Evolutionary conservation across 768 basidiomycete species (phyloP), one percentile per base, ranked within the genome.

Genomic region (Hericium erinaceus): DNA sequence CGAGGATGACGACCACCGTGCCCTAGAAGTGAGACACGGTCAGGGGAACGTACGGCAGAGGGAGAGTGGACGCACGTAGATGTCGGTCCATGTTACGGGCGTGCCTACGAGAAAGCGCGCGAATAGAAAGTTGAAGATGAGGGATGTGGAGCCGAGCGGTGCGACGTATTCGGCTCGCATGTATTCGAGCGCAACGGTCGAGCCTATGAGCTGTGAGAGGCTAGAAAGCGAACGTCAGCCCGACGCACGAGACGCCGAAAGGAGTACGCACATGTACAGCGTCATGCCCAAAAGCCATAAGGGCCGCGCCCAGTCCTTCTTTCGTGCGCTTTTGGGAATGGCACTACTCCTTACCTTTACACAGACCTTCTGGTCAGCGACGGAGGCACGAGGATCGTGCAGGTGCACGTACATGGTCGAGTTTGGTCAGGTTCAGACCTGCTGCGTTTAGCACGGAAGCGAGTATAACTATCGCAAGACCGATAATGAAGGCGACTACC

Each of bases 121-220:
- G 69, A 97, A 95, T 39, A 97, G 76, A 68, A 97, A 95, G 70
- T 98, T 98, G 76, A 98, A 98, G 57, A 98, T 84, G 60, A 98
- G 82, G 12, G 92, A 90, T 11, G 92, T 89, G 0, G 92, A 92
- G 13, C 95, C 95, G 4, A 98, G 80, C 2, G 95, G 95, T 1
- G 95, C 95, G 57, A 98, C 95, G 69, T 97, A 98, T 82, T 95
- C 91, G 61, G 91, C 92, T 60, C 92, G 84, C 79, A 94, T 87
- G 68, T 91, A 93, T 69, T 89, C 85, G 38, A 94, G 77, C 1
- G 92, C 92, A 18, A 93, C 78, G 0, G 91, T 93, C 67, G 87
- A 89, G 39, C 92, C 91, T 65, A 93, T 84, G 66, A 94, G 75
- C 69, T 94, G 92, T 2, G 89, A 92, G 33, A 93, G 72, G 66